Evolutionary conservation across 495 filamentous ascomycete species (phyloP).

Genomic region (Baudoinia panamericana): DNA sequence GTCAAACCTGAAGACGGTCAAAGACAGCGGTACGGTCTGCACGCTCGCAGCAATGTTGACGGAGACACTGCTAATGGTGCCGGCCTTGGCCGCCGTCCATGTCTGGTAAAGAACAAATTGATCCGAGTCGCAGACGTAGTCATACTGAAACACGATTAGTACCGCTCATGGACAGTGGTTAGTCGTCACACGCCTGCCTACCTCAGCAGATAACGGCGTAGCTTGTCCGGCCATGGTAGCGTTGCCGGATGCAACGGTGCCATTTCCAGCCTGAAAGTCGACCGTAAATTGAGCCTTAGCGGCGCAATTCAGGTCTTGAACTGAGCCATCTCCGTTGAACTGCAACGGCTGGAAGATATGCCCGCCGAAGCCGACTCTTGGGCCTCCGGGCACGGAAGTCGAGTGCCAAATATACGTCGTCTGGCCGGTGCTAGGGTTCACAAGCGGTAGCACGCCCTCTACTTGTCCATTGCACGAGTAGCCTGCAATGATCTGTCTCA

Average conservation of each 20-base stretch:
- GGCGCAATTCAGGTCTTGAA: constrained; percentile 4
- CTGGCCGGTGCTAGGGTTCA: not conserved
- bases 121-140: constrained; percentile 1
- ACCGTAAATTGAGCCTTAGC: not conserved
- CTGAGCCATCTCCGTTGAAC: constrained; percentile 1
- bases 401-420: constrained; percentile 1
- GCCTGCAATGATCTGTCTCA: constrained; percentile 4
- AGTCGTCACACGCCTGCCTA: not conserved
- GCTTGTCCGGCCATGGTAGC: not conserved
- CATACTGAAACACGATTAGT: not conserved
- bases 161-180: not conserved
- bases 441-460: not conserved
- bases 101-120: constrained; percentile 5
- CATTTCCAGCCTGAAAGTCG: not conserved
- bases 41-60: constrained; percentile 2
- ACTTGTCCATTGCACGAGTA: constrained; percentile 5
- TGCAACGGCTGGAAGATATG: constrained; percentile 5
- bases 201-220: not conserved
- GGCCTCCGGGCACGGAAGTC: not conserved
- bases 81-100: not conserved
- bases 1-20: constrained; percentile 3
- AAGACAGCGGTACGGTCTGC: not conserved
- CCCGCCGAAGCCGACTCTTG: not conserved
- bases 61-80: not conserved
- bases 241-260: not conserved